Evolutionary conservation across 805 yeast species (phyloP).

Genomic region (Kluyveromyces lactis): DNA sequence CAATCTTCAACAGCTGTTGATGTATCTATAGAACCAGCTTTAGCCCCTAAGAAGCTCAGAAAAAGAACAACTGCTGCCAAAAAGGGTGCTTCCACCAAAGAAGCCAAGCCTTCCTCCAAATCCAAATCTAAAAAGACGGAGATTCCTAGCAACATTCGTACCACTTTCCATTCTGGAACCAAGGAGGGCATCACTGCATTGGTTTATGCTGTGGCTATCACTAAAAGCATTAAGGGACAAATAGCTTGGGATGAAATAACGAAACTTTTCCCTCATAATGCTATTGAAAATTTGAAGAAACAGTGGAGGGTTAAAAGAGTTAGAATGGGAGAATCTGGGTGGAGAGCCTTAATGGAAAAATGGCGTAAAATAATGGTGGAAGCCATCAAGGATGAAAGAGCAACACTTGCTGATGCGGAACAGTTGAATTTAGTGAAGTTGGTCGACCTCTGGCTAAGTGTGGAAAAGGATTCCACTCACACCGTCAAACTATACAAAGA

Average conservation of each 20-base stretch:
- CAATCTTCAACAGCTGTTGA: neutral
- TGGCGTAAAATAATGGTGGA: slow-evolving; percentile 62
- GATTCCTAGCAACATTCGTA: neutral
- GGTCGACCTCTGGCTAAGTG: slow-evolving; percentile 57
- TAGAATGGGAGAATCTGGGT: slow-evolving; percentile 50
- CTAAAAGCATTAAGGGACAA: slow-evolving; percentile 50
- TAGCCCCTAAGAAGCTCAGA: slow-evolving; percentile 1
- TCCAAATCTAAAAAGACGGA: neutral
- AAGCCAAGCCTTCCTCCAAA: neutral
- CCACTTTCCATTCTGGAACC: slow-evolving; percentile 22
- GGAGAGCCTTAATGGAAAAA: slow-evolving; percentile 42
- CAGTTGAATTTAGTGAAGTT: slow-evolving; percentile 43
- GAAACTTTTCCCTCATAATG: slow-evolving; percentile 33
- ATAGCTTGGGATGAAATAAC: slow-evolving; percentile 64
- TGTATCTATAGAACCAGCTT: neutral
- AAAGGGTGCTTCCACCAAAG: slow-evolving; percentile 3
- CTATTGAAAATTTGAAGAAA: slow-evolving; percentile 41
- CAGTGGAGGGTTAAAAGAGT: slow-evolving; percentile 58
- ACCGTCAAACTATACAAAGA: slow-evolving; percentile 23
- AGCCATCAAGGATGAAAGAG: slow-evolving; percentile 48
- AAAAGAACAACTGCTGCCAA: neutral
- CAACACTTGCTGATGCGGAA: slow-evolving; percentile 42
- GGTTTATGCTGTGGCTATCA: slow-evolving; percentile 57
- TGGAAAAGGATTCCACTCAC: slow-evolving; percentile 30
- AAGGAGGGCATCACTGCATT: slow-evolving; percentile 45